Evolutionary conservation across 1,284 basidiomycete genomes (phyloP), one percentile per base, ranked within the genome.

Genomic region (Athelia sp.): DNA sequence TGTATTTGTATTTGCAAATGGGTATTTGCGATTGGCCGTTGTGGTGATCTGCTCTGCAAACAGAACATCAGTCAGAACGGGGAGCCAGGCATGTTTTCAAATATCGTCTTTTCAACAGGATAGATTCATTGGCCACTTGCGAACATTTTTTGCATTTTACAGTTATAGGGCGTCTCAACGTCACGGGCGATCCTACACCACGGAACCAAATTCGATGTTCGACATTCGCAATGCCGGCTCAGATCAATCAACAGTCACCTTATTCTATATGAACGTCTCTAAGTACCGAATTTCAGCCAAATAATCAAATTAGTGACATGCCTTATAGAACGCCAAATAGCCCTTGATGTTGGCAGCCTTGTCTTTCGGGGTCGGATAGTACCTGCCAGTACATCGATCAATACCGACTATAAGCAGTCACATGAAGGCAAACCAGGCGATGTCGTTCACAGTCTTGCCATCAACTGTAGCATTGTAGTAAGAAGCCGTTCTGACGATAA

Each of bases 281-380:
- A 18, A 22, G 9, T 44, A 11, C 43, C n/a, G n/a, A n/a, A n/a
- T n/a, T n/a, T n/a, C n/a, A n/a, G n/a, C n/a, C n/a, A n/a, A n/a
- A n/a, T n/a, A n/a, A n/a, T n/a, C 43, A n/a, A 6, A 26, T 44
- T n/a, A n/a, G n/a, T 21, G 36, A 43, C 61, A 35, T 43, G 78
- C 84, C 72, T 84, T 83, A 67, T 85, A 82, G 59, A 86, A 85
- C 0, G 82, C 83, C 31, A 85, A 66, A 55, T 82, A 78, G 15
- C 70, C 69, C 60, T 82, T 72, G 58, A 87, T 83, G 14, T 73
- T 58, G 47, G 73, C 70, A 0, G 82, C 83, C 53, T 71, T 74
- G 9, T 72, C 67, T 36, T 67, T 76, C 1, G 82, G 66, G 3
- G 68, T 52, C 0, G 82, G 75, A 57, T 87, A 86, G 57, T 79